phyloP scores from a whole-genome alignment of 106 monocot species.

The Alisma plantagoaquatica region DNA sequence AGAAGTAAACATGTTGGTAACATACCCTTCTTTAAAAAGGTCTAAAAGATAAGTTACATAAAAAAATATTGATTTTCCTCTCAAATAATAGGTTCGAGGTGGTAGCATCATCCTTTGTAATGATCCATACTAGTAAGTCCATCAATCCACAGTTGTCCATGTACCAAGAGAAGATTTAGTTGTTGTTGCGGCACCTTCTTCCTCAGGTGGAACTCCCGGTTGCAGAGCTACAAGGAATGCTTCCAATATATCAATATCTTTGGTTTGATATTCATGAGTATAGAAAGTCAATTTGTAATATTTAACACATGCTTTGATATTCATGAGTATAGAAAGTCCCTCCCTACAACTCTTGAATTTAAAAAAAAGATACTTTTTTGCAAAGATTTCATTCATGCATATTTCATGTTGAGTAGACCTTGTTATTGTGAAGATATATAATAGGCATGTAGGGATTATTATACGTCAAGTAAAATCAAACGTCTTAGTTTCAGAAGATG shows the following conservation, averaged over 20 bases:
- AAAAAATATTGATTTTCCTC: constrained; percentile 8
- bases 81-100: constrained; percentile 8
- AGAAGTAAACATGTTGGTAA: constrained; percentile 2
- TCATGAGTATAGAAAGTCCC: constrained; percentile 1
- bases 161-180: constrained; percentile 13
- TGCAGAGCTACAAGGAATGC: constrained; percentile 20
- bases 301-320: neutral
- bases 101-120: constrained; percentile 11
- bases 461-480: too few species aligned
- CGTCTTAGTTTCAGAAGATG: too few species aligned
- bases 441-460: too few species aligned
- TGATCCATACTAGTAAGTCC: constrained; percentile 12
- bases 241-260: too few species aligned
- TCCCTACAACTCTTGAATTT: too few species aligned
- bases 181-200: constrained; percentile 8
- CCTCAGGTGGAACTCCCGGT: constrained; percentile 16
- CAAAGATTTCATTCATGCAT: too few species aligned
- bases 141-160: constrained; percentile 20
- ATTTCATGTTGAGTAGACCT: too few species aligned
- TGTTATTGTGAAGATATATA: too few species aligned
- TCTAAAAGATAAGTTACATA: constrained; percentile 2
- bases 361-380: too few species aligned
- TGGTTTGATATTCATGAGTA: too few species aligned
- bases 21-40: neutral
- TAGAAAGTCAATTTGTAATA: constrained; percentile 13